Evolutionary conservation across 2,329 filamentous ascomycete genomes (phyloP).

Genomic region (Aureobasidium uvarum): DNA sequence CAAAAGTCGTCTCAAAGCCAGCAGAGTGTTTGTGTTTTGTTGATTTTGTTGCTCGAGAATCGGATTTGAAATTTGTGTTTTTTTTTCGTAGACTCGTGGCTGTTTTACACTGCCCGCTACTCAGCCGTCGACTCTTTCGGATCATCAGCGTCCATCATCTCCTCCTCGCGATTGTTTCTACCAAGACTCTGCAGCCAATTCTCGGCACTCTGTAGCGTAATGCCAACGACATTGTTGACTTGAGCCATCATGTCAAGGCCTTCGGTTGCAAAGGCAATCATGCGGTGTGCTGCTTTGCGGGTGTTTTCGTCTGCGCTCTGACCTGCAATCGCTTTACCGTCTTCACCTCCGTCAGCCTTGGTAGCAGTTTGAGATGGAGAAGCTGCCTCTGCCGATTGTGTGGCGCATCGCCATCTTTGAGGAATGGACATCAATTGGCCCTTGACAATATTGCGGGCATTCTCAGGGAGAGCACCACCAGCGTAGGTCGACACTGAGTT

Average conservation of each 20-base stretch:
- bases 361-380: conserved; percentile 6
- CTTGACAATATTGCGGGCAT: conserved; percentile 78
- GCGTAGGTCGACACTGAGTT: conserved; percentile 85
- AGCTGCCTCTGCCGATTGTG: conserved; percentile 37
- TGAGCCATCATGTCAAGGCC: conserved; percentile 93
- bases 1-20: background rate
- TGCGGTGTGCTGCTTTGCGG: conserved; percentile 64
- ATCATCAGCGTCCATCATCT: conserved; percentile 28
- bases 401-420: conserved; percentile 72
- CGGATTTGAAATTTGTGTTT: background rate
- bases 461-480: conserved; percentile 86
- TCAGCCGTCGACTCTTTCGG: conserved; percentile 8
- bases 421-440: conserved; percentile 81
- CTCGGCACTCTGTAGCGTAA: conserved; percentile 86
- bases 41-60: background rate
- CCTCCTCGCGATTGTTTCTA: conserved; percentile 22
- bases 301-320: conserved; percentile 45
- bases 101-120: background rate
- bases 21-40: background rate
- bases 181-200: conserved; percentile 71
- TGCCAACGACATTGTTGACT: conserved; percentile 81
- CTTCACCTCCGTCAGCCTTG: conserved; percentile 30
- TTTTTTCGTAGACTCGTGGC: conserved; percentile 5
- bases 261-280: conserved; percentile 82
- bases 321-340: conserved; percentile 27